Evolutionary conservation across 805 yeast genomes (phyloP), one percentile per base, ranked within the genome.

Genomic region (Wickerhamomyces chambardii): DNA sequence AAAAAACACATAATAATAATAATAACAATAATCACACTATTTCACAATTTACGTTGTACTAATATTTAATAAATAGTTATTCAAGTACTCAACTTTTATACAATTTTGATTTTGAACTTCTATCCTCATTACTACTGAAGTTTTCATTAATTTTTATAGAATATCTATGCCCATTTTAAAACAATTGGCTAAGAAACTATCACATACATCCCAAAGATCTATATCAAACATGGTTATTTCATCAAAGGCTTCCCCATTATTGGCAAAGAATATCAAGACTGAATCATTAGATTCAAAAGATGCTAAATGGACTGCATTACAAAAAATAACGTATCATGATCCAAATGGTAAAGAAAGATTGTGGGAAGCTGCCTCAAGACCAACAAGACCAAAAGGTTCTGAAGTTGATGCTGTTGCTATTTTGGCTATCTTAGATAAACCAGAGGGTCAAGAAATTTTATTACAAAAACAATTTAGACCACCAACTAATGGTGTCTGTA

Each of bases 381-480:
- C 54, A 7, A 51, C 56, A 4, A 47, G 49, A 44, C 54, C 54
- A 6, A 30, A 40, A n/a, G 42, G 42, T 2, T 50, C 56, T 4
- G 74, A 71, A 4, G 66, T 80, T 18, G 98, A 90, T 55, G 97
- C 95, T 1, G 96, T 92, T n/a, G 89, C 90, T 4, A 80, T 90
- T 31, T 63, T 89, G 22, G 89, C 95, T 0, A 63, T 87, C 15
- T 58, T 87, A 34, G 68, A 75, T 42, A 59, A 65, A 19, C 60
- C 71, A 6, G 56, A 59, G 15, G 70, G 69, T 16, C 70, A 76
- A 4, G 75, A 73, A 41, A 58, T 64, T 26, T 65, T 61, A 44
- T 61, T 92, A 15, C 90, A 85, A 52, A 85, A 84, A 53, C 98
- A 90, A 56, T 90, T 82, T 61, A 70, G 98, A 38, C 96, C 97